phyloP scores from a whole-genome alignment of 1,139 yeast species.

The Saccharomyces hybrid region DNA sequence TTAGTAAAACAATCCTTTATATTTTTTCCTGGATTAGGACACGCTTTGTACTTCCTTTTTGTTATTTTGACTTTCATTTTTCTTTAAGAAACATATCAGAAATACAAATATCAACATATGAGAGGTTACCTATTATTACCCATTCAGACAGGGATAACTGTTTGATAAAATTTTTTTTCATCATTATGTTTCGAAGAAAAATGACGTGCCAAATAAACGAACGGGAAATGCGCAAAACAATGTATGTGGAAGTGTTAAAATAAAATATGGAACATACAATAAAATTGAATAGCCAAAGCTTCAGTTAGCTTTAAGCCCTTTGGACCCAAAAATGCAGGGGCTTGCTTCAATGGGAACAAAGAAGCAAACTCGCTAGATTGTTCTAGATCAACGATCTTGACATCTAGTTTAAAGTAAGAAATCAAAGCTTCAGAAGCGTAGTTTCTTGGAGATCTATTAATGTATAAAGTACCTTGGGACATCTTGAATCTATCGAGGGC shows the following conservation, averaged over 20 bases:
- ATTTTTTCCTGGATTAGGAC: background rate
- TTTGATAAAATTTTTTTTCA: constrained; percentile 11
- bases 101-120: constrained; percentile 17
- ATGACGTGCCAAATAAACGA: background rate
- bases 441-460: constrained; percentile 40
- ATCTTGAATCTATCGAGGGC: constrained; percentile 28
- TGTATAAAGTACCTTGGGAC: constrained; percentile 64
- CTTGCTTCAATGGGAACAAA: constrained; percentile 62
- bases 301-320: constrained; percentile 76
- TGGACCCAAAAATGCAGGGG: constrained; percentile 75
- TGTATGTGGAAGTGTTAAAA: background rate
- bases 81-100: constrained; percentile 9
- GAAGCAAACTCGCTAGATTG: constrained; percentile 41
- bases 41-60: background rate
- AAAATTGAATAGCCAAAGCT: constrained; percentile 57
- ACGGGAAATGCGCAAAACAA: constrained; percentile 4
- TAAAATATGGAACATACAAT: constrained; percentile 19
- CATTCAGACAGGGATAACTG: constrained; percentile 27
- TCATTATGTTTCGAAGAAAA: constrained; percentile 12
- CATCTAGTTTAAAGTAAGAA: constrained; percentile 69
- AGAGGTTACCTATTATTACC: constrained; percentile 16
- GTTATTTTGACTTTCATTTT: background rate
- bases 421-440: constrained; percentile 69
- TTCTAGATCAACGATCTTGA: constrained; percentile 44
- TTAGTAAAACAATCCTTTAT: constrained; percentile 1